Conservation (phyloP, 345 rosid genomes). For the Anacardium occidentale region DNA sequence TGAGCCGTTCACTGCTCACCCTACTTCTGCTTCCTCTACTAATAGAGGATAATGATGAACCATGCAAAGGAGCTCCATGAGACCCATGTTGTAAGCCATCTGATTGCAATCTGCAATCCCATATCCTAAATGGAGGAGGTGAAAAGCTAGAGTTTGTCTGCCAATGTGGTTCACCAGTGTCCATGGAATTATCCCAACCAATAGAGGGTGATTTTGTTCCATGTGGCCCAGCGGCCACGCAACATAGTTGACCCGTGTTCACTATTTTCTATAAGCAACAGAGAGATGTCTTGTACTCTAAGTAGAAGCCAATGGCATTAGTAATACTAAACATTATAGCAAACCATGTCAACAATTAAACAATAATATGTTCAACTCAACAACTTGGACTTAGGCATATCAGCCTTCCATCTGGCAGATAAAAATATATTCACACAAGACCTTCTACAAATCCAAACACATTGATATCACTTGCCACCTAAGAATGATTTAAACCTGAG, state of each 20-base stretch:
- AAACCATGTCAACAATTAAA: constrained; percentile 7
- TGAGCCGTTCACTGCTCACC: constrained; percentile 40
- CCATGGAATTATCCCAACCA: constrained; percentile 40
- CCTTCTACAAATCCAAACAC: background rate
- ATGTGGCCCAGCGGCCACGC: constrained; percentile 98
- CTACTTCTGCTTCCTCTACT: constrained; percentile 53
- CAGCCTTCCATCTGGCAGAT: background rate
- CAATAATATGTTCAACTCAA: constrained; percentile 19
- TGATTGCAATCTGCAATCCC: constrained; percentile 61
- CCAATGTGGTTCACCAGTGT: constrained; percentile 60
- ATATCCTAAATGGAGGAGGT: constrained; percentile 63
- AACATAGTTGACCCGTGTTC: constrained; percentile 95
- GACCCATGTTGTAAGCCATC: constrained; percentile 44
- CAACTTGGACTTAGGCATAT: constrained; percentile 13
- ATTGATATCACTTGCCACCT: background rate
- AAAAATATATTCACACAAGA: background rate
- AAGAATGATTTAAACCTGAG: background rate
- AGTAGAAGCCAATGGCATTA: constrained; percentile 11
- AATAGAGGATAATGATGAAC: constrained; percentile 43
- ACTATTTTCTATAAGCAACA: constrained; percentile 50
- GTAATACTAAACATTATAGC: background rate
- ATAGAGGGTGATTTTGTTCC: constrained; percentile 49
- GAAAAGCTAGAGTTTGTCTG: constrained; percentile 77
- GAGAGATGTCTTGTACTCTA: constrained; percentile 21
- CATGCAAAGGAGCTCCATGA: constrained; percentile 33